Conservation (phyloP, 345 rosid genomes). For the Populus euphratica region DNA sequence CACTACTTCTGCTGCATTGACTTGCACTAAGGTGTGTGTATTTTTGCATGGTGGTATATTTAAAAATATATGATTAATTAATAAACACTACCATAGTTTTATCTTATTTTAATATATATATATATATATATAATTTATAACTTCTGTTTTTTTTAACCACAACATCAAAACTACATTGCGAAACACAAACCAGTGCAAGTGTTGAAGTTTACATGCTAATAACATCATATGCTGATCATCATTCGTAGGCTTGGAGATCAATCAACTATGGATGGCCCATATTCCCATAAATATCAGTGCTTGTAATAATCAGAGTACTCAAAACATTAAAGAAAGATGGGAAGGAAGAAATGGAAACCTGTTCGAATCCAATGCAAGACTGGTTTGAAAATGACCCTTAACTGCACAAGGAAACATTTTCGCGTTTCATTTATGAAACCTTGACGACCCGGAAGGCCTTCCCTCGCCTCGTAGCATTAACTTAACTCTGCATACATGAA, state of each 20-base stretch:
- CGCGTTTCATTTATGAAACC: conserved; percentile 3
- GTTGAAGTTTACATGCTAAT: background rate
- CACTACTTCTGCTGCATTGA: background rate
- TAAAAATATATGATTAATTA: no score
- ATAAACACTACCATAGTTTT: no score
- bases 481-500: background rate
- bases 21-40: no score
- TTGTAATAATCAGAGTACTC: background rate
- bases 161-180: no score
- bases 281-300: background rate
- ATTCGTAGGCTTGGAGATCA: background rate
- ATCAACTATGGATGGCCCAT: background rate
- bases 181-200: background rate
- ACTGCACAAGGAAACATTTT: conserved; percentile 21
- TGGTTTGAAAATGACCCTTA: conserved; percentile 31
- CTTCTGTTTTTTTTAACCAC: no score
- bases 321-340: background rate
- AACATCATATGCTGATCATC: conserved; percentile 1
- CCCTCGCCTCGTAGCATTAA: background rate
- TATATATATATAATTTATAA: no score
- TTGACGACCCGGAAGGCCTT: background rate
- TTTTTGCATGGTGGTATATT: no score
- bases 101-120: no score
- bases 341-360: background rate
- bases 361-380: conserved; percentile 43